Percentiles rank a stretch among this genome's conserved stretches.
Conservation (phyloP, 768 basidiomycete genomes). For the Psilocybe azurescens region DNA sequence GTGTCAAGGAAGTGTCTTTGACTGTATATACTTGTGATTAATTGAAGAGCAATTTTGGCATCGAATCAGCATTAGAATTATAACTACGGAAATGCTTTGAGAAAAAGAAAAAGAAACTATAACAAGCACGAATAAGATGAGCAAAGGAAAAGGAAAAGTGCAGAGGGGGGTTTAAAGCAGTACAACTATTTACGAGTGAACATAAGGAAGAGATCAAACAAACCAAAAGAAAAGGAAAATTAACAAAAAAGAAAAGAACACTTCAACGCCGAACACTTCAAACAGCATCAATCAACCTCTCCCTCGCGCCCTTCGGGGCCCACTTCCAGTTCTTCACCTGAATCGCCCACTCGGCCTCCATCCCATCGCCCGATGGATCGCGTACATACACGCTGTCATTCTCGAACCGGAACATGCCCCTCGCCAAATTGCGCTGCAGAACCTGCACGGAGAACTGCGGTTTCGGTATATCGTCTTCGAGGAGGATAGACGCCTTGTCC, state of each 20-base stretch:
- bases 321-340: conserved; percentile 48
- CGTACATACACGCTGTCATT: conserved; percentile 41
- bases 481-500: conserved; percentile 1
- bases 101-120: not conserved
- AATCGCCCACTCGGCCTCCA: conserved; percentile 45
- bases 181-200: not conserved
- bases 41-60: too few relatives aligned
- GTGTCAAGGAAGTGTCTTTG: too few relatives aligned
- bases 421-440: conserved; percentile 39
- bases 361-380: conserved; percentile 30
- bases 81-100: not conserved
- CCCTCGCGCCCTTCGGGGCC: conserved; percentile 28
- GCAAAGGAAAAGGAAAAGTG: not conserved
- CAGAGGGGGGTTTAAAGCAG: not conserved
- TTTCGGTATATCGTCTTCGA: conserved; percentile 21
- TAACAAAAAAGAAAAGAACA: not conserved
- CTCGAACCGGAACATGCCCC: conserved; percentile 43
- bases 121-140: not conserved
- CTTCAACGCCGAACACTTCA: not conserved
- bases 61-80: not conserved
- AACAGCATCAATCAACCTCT: conserved; percentile 9
- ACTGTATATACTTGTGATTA: too few relatives aligned
- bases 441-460: conserved; percentile 37
- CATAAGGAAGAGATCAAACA: not conserved
- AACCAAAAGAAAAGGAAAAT: not conserved